Percentiles rank a stretch among this genome's conserved stretches.
Conservation (phyloP, 495 filamentous ascomycete genomes). For the Sporormia fimetaria region DNA sequence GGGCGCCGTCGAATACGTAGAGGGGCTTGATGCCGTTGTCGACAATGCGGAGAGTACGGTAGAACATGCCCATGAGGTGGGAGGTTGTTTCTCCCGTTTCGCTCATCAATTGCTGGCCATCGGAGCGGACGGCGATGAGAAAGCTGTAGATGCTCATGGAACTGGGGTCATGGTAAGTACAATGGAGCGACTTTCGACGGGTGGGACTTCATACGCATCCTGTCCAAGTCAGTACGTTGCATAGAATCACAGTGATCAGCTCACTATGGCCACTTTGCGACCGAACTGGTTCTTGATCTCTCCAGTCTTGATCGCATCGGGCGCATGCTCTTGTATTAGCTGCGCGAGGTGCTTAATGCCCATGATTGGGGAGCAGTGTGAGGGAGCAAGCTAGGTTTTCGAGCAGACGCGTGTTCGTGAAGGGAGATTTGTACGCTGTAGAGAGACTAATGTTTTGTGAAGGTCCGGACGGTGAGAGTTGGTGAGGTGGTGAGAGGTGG, state of each 20-base stretch:
- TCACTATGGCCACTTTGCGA: conserved; percentile 89
- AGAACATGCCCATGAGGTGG: conserved; percentile 98
- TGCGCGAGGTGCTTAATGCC: conserved; percentile 84
- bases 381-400: not conserved
- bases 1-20: conserved; percentile 95
- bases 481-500: no score
- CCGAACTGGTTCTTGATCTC: conserved; percentile 99
- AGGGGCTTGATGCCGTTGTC: conserved; percentile 98
- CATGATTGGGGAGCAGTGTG: conserved; percentile 43
- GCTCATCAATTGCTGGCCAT: conserved; percentile 88
- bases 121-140: conserved; percentile 90
- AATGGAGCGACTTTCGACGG: conserved; percentile 8
- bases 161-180: conserved; percentile 38
- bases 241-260: conserved; percentile 27
- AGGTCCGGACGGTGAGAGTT: not conserved
- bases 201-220: conserved; percentile 68
- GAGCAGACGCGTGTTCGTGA: not conserved
- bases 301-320: conserved; percentile 85
- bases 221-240: conserved; percentile 27
- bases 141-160: conserved; percentile 99
- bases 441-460: no score
- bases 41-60: conserved; percentile 93
- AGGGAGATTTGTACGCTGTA: no score
- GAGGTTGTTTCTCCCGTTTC: conserved; percentile 93
- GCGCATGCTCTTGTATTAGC: conserved; percentile 82